Evolutionary conservation across 305 asterid genomes (phyloP).

Genomic region (Fraxinus greggii): DNA sequence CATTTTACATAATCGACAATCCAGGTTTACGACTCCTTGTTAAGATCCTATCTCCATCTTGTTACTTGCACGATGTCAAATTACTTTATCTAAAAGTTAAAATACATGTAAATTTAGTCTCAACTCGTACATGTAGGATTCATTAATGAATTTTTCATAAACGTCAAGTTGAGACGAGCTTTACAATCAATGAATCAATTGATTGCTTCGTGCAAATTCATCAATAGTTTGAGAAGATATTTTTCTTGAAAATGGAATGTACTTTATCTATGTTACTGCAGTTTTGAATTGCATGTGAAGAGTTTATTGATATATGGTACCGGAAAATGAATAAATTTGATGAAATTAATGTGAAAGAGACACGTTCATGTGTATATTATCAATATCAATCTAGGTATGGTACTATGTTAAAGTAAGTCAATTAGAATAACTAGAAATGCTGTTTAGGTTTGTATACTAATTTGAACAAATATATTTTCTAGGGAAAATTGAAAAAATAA

Average conservation of each 20-base stretch:
- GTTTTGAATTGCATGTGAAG: not conserved
- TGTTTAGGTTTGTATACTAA: not conserved
- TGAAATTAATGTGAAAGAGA: not conserved
- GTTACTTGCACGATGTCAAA: not conserved
- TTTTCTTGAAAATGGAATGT: not conserved
- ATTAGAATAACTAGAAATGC: not conserved
- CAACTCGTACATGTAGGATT: not conserved
- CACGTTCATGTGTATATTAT: not conserved
- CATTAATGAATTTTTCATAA: not conserved
- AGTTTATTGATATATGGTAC: not conserved
- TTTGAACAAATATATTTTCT: not conserved
- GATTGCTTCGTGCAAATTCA: not conserved
- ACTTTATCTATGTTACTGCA: not conserved
- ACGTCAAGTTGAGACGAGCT: not conserved
- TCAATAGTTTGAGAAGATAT: not conserved
- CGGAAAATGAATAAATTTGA: not conserved
- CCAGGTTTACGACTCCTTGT: not conserved
- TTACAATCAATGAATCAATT: too few species aligned
- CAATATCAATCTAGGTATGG: not conserved
- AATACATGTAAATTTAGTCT: not conserved
- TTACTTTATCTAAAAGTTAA: not conserved
- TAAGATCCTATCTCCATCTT: not conserved
- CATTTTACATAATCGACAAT: not conserved
- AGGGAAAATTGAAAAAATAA: too few species aligned
- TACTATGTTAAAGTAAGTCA: not conserved